Conservation (phyloP, 164 flowering plant species). For the Amborella trichopoda region DNA sequence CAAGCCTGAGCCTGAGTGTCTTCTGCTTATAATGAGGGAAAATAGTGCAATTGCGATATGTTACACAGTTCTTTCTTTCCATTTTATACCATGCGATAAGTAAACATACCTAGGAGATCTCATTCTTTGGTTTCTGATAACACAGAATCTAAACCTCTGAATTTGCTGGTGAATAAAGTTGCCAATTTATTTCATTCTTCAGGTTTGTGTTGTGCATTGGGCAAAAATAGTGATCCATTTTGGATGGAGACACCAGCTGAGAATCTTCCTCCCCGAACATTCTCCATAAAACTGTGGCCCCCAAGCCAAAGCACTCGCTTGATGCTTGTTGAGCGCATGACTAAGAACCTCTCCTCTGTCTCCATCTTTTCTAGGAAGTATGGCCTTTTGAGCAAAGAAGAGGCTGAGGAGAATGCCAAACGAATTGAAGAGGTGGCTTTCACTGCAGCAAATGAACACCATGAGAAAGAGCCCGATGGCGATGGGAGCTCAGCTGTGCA, state of each 20-base stretch:
- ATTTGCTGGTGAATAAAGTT: no score
- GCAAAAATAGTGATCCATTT: no score
- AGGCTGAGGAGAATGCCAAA: slow-evolving; percentile 71
- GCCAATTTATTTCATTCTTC: no score
- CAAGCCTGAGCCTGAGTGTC: no score
- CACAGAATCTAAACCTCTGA: no score
- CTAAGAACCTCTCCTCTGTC: slow-evolving; percentile 58
- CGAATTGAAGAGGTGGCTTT: slow-evolving; percentile 70
- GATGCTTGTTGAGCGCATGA: slow-evolving; percentile 73
- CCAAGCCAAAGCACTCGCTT: slow-evolving; percentile 70
- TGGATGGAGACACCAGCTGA: slow-evolving; percentile 28
- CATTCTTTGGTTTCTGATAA: no score
- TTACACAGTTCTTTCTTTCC: no score
- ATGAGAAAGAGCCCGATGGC: slow-evolving; percentile 86
- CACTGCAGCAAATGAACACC: slow-evolving; percentile 46
- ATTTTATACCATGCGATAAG: no score
- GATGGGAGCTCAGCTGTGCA: slow-evolving; percentile 96
- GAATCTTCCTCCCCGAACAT: slow-evolving; percentile 21
- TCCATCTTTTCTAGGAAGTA: slow-evolving; percentile 73
- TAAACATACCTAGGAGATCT: no score
- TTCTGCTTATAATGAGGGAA: no score
- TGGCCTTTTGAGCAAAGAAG: slow-evolving; percentile 46
- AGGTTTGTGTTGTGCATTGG: no score
- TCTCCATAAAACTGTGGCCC: slow-evolving; percentile 89
- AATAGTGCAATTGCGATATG: no score